Conservation (phyloP, 2,329 filamentous ascomycete species). For the Bipolaris zeicola region DNA sequence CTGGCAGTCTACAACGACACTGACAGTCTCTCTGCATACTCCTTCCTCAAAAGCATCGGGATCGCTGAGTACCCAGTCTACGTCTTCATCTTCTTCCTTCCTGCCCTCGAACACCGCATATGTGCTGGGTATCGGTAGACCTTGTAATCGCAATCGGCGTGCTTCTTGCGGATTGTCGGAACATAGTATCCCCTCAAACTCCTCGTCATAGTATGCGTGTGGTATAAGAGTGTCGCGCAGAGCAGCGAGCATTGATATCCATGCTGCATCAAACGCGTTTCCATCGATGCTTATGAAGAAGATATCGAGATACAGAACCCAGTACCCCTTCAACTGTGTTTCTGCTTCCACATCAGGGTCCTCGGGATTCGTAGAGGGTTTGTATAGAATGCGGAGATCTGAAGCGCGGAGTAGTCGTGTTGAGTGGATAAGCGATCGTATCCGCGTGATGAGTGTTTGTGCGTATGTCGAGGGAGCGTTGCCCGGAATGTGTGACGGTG, state of each 20-base stretch:
- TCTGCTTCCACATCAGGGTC: constrained; percentile 55
- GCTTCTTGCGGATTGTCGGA: constrained; percentile 63
- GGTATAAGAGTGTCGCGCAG: constrained; percentile 79
- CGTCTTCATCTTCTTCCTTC: constrained; percentile 48
- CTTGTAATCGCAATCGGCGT: constrained; percentile 63
- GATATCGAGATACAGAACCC: constrained; percentile 94
- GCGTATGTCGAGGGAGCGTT: constrained; percentile 79
- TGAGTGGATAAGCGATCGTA: constrained; percentile 76
- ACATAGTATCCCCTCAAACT: constrained; percentile 80
- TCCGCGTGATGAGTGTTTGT: constrained; percentile 81
- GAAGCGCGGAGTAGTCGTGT: constrained; percentile 69
- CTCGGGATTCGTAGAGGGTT: constrained; percentile 52
- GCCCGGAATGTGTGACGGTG: constrained; percentile 82
- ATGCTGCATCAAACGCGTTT: constrained; percentile 89
- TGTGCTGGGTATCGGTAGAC: constrained; percentile 75
- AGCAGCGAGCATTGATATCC: constrained; percentile 82
- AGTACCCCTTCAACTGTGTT: constrained; percentile 77
- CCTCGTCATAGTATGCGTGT: constrained; percentile 79
- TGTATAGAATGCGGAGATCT: constrained; percentile 76
- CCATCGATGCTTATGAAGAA: constrained; percentile 92
- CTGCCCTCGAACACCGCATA: constrained; percentile 70
- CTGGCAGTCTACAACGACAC: constrained; percentile 72
- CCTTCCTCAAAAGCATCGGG: constrained; percentile 89
- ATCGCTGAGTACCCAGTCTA: constrained; percentile 78
- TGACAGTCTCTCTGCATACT: constrained; percentile 81